Evolutionary conservation across 331 rosid genomes (phyloP), one percentile per base, ranked within the genome.

Genomic region (Malus hybrid): DNA sequence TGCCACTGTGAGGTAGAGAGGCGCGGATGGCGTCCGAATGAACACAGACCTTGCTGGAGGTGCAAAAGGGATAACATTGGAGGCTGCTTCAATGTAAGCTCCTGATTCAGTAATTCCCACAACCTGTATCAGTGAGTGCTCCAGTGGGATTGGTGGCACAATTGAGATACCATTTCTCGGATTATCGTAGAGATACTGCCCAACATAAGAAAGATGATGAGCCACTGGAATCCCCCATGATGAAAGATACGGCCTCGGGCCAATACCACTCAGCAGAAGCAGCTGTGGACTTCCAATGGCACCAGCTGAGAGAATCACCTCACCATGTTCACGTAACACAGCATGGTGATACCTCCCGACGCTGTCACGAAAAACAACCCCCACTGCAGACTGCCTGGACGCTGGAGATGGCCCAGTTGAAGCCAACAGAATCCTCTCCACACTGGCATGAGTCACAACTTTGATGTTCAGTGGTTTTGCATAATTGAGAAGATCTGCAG

Each of bases 201-300:
- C 97, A 0, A 95, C 99, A 56, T 75, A 83, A 5, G 97, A 92
- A 24, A 82, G 85, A 69, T 94, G 93, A 65, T 86, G 93, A 2
- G 83, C 67, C 2, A 94, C 92, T 0, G 93, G 96, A 33, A 94
- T 90, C 5, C 96, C 91, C 96, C 92, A 87, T 0, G 97, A 82
- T 2, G 97, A 92, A 3, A 94, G 87, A 74, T 94, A 89, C 3
- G 87, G 84, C 24, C 95, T 71, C 0, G 96, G 87, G 27, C 97
- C 99, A 11, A 94, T 85, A 24, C 99, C 99, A 50, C 97, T 92
- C 0, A 94, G 79, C 16, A 90, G 82, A 24, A 94, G 88, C 34
- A 94, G 86, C 80, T 94, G 96, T 15, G 99, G 99, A 65, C 84
- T 88, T 20, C 99, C 99, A 11, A 94, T 86, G 7, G 99, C 92